Evolutionary conservation across 805 yeast genomes (phyloP), one percentile per base, ranked within the genome.

Genomic region (Metschnikowia cubensis): DNA sequence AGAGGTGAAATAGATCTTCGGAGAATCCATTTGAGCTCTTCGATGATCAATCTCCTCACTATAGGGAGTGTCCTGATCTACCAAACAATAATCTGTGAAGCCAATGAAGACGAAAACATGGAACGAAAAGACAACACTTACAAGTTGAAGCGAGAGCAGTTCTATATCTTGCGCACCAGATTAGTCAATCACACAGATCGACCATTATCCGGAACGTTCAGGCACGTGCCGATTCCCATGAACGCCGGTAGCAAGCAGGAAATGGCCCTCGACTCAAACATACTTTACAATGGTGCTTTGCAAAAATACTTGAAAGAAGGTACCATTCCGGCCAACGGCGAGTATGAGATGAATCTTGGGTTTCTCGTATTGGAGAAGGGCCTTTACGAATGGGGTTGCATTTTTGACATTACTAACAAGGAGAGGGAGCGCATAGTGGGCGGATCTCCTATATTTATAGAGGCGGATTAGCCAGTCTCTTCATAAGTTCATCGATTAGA

Each of bases 311-410:
- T 83, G 5, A 70, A 76, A 0, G 49, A 56, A 6, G 57, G 66
- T 0, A 62, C 67, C 2, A 57, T 84, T 0, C 59, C 58, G 1
- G 75, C 85, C 0, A 77, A 79, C 1, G 75, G 68, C 22, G 59
- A 70, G 0, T 47, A 69, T 3, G 69, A 63, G 1, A 68, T 81
- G 31, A 73, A 73, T 21, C 62, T 86, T 36, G 81, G 88, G 6
- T 77, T 84, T 44, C 76, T 84, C 17, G 79, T 89, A 4, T 68
- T 91, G 35, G 91, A 87, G 48, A 75, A 76, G 41, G 98, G 97
- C 1, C 84, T 81, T 43, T 90, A 84, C 62, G 94, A 88, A 63
- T 84, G 96, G 85, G 89, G 91, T 1, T 50, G 67, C 7, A 52
- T 72, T 1, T 58, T 73, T 40, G 76, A 73, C 40, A 52, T 57